Conservation (phyloP, 2,329 filamentous ascomycete genomes). For the Hysterium pulicare region DNA sequence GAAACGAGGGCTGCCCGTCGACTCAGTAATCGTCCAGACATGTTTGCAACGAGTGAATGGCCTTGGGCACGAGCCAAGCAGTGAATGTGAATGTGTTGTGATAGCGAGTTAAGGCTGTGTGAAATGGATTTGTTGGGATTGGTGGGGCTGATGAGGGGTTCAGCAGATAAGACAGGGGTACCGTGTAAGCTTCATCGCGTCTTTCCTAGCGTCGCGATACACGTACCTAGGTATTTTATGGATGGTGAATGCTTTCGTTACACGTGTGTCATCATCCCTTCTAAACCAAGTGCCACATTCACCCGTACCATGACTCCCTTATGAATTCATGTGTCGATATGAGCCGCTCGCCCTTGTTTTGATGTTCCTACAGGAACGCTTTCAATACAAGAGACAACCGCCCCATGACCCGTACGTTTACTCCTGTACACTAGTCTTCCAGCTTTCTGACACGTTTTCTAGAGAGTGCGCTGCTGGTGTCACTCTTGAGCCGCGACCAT, state of each 20-base stretch:
- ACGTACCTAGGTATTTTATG: too few relatives aligned
- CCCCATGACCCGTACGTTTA: constrained; percentile 8
- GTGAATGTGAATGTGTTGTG: too few relatives aligned
- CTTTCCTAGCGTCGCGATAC: too few relatives aligned
- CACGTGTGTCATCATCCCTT: too few relatives aligned
- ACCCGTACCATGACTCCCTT: background rate
- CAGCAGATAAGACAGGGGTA: too few relatives aligned
- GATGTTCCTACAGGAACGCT: constrained; percentile 22
- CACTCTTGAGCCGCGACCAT: constrained; percentile 50
- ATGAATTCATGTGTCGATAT: constrained; percentile 33
- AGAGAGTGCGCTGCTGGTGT: too few relatives aligned
- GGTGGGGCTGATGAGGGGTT: background rate
- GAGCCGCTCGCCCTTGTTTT: constrained; percentile 35
- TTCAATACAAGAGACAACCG: constrained; percentile 7
- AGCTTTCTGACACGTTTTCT: too few relatives aligned
- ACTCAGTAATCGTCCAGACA: background rate
- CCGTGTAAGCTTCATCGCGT: too few relatives aligned
- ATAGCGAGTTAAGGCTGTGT: background rate
- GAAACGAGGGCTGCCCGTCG: background rate
- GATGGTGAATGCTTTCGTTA: too few relatives aligned
- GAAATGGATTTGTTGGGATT: background rate
- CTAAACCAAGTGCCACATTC: too few relatives aligned
- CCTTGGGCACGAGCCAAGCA: too few relatives aligned
- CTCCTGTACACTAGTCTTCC: too few relatives aligned
- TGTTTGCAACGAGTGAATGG: background rate